Evolutionary conservation across 2,329 filamentous ascomycete genomes (phyloP).

Genomic region (Aspergillus melleus): DNA sequence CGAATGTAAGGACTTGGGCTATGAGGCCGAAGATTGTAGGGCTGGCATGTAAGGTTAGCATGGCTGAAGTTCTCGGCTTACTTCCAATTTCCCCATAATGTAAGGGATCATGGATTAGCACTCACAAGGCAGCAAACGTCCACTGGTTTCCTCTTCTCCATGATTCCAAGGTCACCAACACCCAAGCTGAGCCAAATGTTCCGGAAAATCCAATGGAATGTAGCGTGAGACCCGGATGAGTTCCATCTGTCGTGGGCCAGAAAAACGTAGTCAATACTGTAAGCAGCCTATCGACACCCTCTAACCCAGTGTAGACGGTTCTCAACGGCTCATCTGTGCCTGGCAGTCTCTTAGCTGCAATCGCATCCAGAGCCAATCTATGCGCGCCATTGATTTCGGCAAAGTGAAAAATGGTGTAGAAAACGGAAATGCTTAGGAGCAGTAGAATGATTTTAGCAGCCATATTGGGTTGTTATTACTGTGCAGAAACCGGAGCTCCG

Average conservation of each 20-base stretch:
- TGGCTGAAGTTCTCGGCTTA: not conserved
- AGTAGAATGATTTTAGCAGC: conserved; percentile 29
- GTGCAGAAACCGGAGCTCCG: not conserved
- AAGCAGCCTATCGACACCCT: conserved; percentile 33
- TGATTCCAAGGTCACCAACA: conserved; percentile 46
- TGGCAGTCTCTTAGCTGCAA: conserved; percentile 27
- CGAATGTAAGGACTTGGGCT: conserved; percentile 47
- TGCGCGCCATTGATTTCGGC: conserved; percentile 33
- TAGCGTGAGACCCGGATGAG: conserved; percentile 34
- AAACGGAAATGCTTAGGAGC: conserved; percentile 30
- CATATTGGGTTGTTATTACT: conserved; percentile 8
- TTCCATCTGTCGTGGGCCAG: conserved; percentile 41
- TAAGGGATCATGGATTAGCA: not conserved
- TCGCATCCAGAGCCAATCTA: conserved; percentile 17
- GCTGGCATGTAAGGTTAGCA: conserved; percentile 19
- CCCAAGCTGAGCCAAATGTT: conserved; percentile 44
- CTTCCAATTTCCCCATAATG: not conserved
- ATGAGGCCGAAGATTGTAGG: conserved; percentile 40
- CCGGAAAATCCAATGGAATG: conserved; percentile 42
- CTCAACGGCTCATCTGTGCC: conserved; percentile 29
- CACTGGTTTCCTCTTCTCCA: conserved; percentile 46
- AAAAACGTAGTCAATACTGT: conserved; percentile 40
- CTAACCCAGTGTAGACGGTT: conserved; percentile 35
- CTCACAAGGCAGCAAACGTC: conserved; percentile 45
- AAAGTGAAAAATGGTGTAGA: conserved; percentile 38